Conservation (phyloP, 2,329 filamentous ascomycete species). For the Xylariaceae sp. region DNA sequence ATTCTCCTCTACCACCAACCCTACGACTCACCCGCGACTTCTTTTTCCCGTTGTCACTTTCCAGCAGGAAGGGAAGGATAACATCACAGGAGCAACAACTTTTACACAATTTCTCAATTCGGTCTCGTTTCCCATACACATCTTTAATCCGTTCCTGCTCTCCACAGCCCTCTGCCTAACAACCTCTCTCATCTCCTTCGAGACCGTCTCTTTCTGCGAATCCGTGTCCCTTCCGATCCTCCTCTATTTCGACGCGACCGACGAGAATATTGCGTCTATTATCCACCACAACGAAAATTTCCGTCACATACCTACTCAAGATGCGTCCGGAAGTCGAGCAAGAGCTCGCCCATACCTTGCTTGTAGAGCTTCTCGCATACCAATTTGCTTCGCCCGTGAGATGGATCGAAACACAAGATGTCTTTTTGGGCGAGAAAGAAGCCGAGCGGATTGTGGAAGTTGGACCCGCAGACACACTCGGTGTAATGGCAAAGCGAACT, state of each 20-base stretch:
- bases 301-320: conserved; percentile 35
- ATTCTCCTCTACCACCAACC: neutral
- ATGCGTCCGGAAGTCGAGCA: conserved; percentile 99
- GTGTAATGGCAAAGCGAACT: conserved; percentile 95
- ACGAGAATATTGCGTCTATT: neutral
- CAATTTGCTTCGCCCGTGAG: conserved; percentile 97
- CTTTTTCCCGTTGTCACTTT: neutral
- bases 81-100: neutral
- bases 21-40: neutral
- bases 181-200: neutral
- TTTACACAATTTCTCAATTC: conserved; percentile 1
- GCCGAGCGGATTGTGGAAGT: conserved; percentile 98
- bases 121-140: conserved; percentile 4
- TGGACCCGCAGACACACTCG: conserved; percentile 92
- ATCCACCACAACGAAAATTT: conserved; percentile 1
- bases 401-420: conserved; percentile 99
- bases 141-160: conserved; percentile 10
- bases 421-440: conserved; percentile 91
- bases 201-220: neutral
- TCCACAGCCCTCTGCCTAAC: neutral
- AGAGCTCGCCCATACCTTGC: conserved; percentile 95
- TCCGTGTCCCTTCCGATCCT: neutral
- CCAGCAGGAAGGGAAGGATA: conserved; percentile 1
- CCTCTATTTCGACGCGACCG: neutral
- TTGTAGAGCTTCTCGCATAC: conserved; percentile 97